Base-by-base conservation (phyloP, 1,284 basidiomycete species). In the Sutorius eximius region DNA sequence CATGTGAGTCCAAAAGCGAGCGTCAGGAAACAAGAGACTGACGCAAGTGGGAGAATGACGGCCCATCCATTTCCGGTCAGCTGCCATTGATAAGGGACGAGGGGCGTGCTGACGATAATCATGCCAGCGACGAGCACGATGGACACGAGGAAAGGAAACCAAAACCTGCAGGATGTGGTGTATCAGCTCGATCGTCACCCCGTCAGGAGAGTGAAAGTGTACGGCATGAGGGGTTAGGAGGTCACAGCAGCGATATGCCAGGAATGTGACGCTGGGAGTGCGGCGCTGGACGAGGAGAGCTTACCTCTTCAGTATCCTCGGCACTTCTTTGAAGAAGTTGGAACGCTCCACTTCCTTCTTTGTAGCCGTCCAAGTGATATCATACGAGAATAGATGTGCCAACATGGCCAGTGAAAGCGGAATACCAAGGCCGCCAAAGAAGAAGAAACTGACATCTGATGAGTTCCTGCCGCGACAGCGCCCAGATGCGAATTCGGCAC, bases 311-410 rank as follows among this genome's bases (percentile, higher is more conserved):
- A 86, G 74, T 68, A 93, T 93, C 57, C 80, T 82, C 0, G 93
- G 93, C 9, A 93, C 85, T 70, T 95, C 92, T 50, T 87, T 82
- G 82, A 91, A 94, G 77, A 94, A 93, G 71, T 93, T 93, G 15
- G 85, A 89, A 50, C 83, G 78, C 70, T 90, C 85, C 50, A 89
- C 87, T 67, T 91, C 89, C 64, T 91, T 91, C 69, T 82, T 86
- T 3, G 87, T 89, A 22, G 87, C 87, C 13, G 81, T 82, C 89
- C 89, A 93, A 11, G 80, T 82, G 76, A 94, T 94, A 71, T 93
- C 85, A 72, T 90, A 91, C 3, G 89, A 89, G 70, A 93, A 85
- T 52, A 91, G 57, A 68, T 95, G 92, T 0, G 89, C 83, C n/a
- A 91, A 76, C 20, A 94, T 75, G 0, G 91, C 89, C 34, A 82